Conservation (phyloP, 2,329 filamentous ascomycete species). For the Pseudogymnoascus sp. region DNA sequence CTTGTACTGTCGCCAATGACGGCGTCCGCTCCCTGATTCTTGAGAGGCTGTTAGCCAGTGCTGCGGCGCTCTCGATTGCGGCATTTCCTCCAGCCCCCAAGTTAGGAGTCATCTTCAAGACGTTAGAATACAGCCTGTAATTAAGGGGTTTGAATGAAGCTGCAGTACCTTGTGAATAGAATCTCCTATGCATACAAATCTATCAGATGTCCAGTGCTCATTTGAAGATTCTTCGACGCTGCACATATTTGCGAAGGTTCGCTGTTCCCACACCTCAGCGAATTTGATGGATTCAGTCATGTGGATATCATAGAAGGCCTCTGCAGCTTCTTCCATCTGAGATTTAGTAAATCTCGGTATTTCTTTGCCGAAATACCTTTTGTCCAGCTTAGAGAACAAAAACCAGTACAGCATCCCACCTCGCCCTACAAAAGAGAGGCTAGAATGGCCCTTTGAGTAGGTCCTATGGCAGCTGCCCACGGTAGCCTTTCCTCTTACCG, state of each 20-base stretch:
- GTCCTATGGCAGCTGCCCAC: conserved; percentile 8
- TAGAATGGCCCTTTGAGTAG: conserved; percentile 12
- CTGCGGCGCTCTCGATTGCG: conserved; percentile 13
- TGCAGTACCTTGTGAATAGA: conserved; percentile 10
- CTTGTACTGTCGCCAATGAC: background rate
- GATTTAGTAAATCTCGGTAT: background rate
- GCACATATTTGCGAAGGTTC: background rate
- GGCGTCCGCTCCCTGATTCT: background rate
- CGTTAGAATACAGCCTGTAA: background rate
- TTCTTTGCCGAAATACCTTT: background rate
- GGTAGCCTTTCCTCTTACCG: background rate
- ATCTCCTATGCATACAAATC: conserved; percentile 10
- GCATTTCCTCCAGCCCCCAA: conserved; percentile 9
- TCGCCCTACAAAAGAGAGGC: conserved; percentile 14
- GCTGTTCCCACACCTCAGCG: background rate
- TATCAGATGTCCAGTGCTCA: conserved; percentile 9
- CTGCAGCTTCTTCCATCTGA: background rate
- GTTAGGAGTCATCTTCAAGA: conserved; percentile 13
- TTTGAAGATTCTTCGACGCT: background rate
- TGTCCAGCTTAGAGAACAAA: background rate
- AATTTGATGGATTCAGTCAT: background rate
- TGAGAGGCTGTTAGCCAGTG: conserved; percentile 9
- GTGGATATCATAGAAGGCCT: background rate
- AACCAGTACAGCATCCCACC: conserved; percentile 13
- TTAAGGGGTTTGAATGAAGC: background rate